phyloP scores from a whole-genome alignment of 164 flowering plant genomes.

The Stephania japonica region DNA sequence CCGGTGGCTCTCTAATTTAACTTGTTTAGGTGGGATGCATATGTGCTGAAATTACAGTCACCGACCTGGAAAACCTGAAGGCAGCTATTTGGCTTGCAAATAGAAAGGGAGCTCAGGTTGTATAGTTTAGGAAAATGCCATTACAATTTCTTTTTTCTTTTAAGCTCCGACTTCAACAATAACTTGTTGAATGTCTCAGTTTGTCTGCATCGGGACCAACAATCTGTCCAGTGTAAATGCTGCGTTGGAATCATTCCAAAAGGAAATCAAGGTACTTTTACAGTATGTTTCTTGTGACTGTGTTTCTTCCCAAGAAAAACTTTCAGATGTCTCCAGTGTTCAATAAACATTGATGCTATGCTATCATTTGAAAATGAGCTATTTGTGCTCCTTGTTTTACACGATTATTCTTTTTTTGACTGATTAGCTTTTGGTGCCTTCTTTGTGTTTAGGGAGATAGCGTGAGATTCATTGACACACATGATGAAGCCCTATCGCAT shows the following conservation, averaged over 20 bases:
- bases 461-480: constrained; percentile 32
- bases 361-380: no score
- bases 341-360: not conserved
- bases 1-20: constrained; percentile 1
- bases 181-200: constrained; percentile 29
- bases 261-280: constrained; percentile 38
- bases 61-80: constrained; percentile 48
- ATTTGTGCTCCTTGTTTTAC: no score
- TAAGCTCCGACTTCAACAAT: constrained; percentile 1
- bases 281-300: constrained; percentile 8
- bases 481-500: constrained; percentile 54
- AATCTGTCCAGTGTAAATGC: constrained; percentile 21
- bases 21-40: constrained; percentile 65
- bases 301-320: not conserved
- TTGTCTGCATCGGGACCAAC: constrained; percentile 40
- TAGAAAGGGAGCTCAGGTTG: constrained; percentile 54
- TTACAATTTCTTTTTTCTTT: not conserved
- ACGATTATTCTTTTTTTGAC: not conserved
- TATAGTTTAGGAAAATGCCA: constrained; percentile 1
- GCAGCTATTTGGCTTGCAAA: constrained; percentile 38
- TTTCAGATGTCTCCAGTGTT: not conserved
- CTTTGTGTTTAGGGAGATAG: constrained; percentile 41
- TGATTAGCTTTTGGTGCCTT: constrained; percentile 3
- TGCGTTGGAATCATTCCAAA: constrained; percentile 29
- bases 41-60: constrained; percentile 36